Evolutionary conservation across 179 eudicot species (phyloP), one percentile per base, ranked within the genome.

Genomic region (Amaranthus tricolor): DNA sequence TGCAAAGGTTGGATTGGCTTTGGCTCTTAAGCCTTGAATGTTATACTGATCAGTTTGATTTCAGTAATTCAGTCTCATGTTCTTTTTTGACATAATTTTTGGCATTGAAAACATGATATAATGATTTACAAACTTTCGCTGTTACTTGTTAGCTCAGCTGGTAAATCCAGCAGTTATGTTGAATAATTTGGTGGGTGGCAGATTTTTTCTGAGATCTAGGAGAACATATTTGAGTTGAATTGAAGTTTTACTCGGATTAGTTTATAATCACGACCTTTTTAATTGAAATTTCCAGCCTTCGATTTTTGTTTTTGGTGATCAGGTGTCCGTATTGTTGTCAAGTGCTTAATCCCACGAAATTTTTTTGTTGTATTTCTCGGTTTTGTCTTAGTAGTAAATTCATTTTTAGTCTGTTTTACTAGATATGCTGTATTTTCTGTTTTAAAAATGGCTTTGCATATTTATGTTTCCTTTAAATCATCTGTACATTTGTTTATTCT

Each of bases 1-100:
- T 49, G 90, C 97, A 5, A 94, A 91, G 86, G 85, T 91, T 73
- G 98, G 98, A 16, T 71, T 94, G 74, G 97, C 97, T 31, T 74
- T 91, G 83, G 96, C 94, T 52, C 88, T 93, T 72, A 93, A 91
- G 82, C 97, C 97, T 9, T 91, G 84, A 86, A 71, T 10, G 43
- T 24, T 20, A 31, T n/a, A 40, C 79, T 43, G 7, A 12, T 62
- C 11, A n/a, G 17, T 68, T 24, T 64, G 17, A 31, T 31, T 31
- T 31, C 40, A 31, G 40, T 31, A 31, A 11, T 13, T 54, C 8
- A 31, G 5, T 57, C 49, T 49, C 19, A 15, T 71, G 80, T 24
- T 77, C 54, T 64, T 76, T 54, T 8, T 66, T 68, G 70, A 61
- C 62, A 67, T 49, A 49, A 19, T 74, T 79, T 66, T 75, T 9